A percentile compares a stretch with the other conserved stretches of the same genome.
Conservation (phyloP, 73 alveolate species). For the Paramecium sexaurelia region DNA sequence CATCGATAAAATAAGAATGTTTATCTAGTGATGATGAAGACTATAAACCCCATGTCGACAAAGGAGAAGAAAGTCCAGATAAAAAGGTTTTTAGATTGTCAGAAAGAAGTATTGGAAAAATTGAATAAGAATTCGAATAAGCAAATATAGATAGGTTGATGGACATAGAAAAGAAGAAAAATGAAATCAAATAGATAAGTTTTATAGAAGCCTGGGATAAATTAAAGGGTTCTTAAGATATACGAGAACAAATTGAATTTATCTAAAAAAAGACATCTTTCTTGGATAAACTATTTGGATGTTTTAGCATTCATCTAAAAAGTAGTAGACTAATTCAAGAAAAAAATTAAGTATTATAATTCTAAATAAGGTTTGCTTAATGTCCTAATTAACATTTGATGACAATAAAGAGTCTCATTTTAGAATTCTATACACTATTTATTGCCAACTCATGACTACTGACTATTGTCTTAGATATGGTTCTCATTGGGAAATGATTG, state of each 20-base stretch:
- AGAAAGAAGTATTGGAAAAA: conserved; percentile 9
- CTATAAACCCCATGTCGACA: neutral
- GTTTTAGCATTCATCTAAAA: conserved; percentile 40
- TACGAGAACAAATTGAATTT: neutral
- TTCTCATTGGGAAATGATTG: conserved; percentile 78
- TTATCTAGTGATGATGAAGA: conserved; percentile 1
- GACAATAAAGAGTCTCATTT: conserved; percentile 53
- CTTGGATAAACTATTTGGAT: conserved; percentile 52
- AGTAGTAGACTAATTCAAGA: conserved; percentile 35
- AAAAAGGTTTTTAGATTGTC: neutral
- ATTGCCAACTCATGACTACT: conserved; percentile 52
- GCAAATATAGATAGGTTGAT: conserved; percentile 34
- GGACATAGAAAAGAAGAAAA: conserved; percentile 14
- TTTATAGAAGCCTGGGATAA: conserved; percentile 60
- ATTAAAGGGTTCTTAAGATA: neutral
- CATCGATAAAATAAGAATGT: neutral
- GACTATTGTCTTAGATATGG: conserved; percentile 66
- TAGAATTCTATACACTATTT: conserved; percentile 42
- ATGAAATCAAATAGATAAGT: neutral
- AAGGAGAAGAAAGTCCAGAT: conserved; percentile 33
- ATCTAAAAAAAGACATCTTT: neutral
- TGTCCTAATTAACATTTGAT: conserved; percentile 41
- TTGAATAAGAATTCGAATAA: conserved; percentile 37
- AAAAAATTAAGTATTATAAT: neutral
- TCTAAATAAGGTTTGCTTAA: conserved; percentile 21